Percentiles rank a stretch among this genome's conserved stretches.
phyloP scores from a whole-genome alignment of 768 basidiomycete genomes.

The Boletus rubroflammeus region DNA sequence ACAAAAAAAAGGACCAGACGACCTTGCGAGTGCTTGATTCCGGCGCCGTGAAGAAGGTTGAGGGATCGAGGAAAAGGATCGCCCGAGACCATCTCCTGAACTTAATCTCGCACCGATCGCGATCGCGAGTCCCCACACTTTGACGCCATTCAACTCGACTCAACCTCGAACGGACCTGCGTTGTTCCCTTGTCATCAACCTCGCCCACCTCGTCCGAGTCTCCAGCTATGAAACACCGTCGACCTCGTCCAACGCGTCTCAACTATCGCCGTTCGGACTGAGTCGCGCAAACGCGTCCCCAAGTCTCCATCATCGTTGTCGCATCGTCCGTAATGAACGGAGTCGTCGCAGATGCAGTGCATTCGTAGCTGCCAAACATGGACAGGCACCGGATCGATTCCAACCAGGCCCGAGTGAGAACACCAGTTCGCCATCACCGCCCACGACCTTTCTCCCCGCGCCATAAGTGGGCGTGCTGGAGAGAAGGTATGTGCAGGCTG shows the following conservation, averaged over 20 bases:
- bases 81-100: neutral
- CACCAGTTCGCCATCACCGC: neutral
- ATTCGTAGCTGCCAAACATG: neutral
- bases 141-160: neutral
- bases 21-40: neutral
- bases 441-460: slow-evolving; percentile 9
- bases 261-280: neutral
- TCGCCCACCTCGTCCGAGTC: neutral
- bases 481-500: slow-evolving; percentile 9
- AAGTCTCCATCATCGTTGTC: neutral
- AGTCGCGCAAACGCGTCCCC: neutral
- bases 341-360: neutral
- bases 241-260: neutral
- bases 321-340: neutral
- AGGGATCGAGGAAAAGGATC: neutral
- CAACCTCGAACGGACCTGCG: neutral
- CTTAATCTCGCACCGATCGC: neutral
- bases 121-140: too few species aligned
- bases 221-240: neutral
- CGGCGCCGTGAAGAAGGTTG: neutral
- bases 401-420: neutral
- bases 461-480: slow-evolving; percentile 18
- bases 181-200: neutral
- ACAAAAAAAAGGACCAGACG: neutral
- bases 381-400: neutral